Conservation (phyloP, 1,284 basidiomycete genomes). For the Ganoderma meredithae region DNA sequence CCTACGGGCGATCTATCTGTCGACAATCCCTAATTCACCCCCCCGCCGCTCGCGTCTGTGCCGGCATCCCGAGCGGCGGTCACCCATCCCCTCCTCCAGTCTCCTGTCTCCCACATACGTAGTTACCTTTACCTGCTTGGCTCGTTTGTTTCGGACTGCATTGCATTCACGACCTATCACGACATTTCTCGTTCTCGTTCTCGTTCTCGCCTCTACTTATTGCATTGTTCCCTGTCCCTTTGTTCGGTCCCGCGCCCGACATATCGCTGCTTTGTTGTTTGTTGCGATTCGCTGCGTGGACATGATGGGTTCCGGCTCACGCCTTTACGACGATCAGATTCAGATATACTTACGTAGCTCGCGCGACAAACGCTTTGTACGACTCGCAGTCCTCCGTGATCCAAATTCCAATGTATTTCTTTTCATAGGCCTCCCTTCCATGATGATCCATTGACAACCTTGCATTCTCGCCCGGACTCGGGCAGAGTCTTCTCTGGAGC, state of each 20-base stretch:
- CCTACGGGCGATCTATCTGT: constrained; percentile 28
- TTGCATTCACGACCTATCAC: constrained; percentile 24
- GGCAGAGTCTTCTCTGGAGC: not conserved
- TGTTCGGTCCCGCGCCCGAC: not conserved
- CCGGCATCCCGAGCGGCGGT: not conserved
- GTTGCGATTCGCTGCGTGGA: constrained; percentile 4
- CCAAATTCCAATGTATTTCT: constrained; percentile 5
- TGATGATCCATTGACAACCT: too few relatives aligned
- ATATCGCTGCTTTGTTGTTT: constrained; percentile 18
- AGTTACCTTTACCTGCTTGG: not conserved
- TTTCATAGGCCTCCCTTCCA: constrained; percentile 7
- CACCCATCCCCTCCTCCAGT: not conserved
- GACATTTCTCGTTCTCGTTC: not conserved
- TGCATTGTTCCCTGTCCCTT: not conserved
- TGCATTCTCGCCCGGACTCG: not conserved
- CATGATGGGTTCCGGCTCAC: not conserved
- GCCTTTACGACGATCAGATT: constrained; percentile 19
- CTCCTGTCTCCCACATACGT: not conserved
- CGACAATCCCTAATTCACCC: constrained; percentile 26
- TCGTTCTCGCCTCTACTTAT: not conserved
- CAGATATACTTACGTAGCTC: not conserved
- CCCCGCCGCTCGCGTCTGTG: constrained; percentile 11
- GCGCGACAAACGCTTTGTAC: not conserved
- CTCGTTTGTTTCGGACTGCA: not conserved
- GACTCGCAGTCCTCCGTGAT: constrained; percentile 20